phyloP scores from a whole-genome alignment of 306 rosid species.

The Hippophae gyantsensis region DNA sequence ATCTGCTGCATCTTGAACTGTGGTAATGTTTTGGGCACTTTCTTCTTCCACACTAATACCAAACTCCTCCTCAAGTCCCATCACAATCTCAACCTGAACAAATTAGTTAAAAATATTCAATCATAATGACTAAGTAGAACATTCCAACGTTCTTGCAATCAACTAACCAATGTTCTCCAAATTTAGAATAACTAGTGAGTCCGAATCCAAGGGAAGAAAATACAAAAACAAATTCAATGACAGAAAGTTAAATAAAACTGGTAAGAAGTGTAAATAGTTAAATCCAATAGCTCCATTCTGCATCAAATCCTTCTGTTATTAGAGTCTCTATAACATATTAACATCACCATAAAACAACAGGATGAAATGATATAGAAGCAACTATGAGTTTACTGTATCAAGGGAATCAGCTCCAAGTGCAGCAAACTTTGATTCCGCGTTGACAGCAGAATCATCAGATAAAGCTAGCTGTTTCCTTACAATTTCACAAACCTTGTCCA shows the following conservation, averaged over 20 bases:
- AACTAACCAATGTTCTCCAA: too few relatives aligned
- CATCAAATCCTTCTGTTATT: background rate
- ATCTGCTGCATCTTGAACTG: conserved; percentile 91
- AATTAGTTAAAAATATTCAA: background rate
- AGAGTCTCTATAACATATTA: background rate
- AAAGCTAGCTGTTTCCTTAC: conserved; percentile 92
- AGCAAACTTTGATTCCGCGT: conserved; percentile 63
- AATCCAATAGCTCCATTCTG: too few relatives aligned
- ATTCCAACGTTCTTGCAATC: conserved; percentile 4
- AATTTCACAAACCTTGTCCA: conserved; percentile 56
- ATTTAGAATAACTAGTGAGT: too few relatives aligned
- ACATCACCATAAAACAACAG: background rate
- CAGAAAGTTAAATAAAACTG: too few relatives aligned
- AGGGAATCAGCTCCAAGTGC: conserved; percentile 95
- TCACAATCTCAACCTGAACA: conserved; percentile 86
- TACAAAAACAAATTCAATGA: too few relatives aligned
- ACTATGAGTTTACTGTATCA: conserved; percentile 58
- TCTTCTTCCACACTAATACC: conserved; percentile 73
- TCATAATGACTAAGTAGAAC: background rate
- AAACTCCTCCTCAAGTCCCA: conserved; percentile 92
- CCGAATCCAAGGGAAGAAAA: too few relatives aligned
- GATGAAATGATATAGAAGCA: background rate
- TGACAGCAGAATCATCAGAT: conserved; percentile 31
- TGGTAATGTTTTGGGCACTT: conserved; percentile 73
- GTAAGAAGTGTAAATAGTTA: too few relatives aligned